These are phyloP conservation scores for Rosa rugosa DNA, from an alignment of 306 rosid genomes.

Conservation along the genomic window DNA sequence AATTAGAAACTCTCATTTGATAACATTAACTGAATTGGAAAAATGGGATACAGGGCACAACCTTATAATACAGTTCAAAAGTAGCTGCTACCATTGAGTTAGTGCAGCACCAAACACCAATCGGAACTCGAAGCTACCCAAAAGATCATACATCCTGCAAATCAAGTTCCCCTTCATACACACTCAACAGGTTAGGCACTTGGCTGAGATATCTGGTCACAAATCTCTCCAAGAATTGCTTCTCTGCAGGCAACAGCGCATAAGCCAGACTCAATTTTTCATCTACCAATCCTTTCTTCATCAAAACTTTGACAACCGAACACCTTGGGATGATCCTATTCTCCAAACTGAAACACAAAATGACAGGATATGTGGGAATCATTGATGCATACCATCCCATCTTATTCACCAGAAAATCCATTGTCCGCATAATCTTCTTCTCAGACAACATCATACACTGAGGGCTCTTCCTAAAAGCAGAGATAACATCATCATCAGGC, in stretches of 20 bases:
- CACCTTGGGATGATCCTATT: too few relatives aligned
- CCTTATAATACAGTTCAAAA: background rate
- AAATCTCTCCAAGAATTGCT: conserved; percentile 26
- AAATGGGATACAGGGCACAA: background rate
- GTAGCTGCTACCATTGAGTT: background rate
- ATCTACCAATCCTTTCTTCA: conserved; percentile 33
- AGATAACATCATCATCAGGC: too few relatives aligned
- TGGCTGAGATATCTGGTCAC: conserved; percentile 18
- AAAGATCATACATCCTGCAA: background rate
- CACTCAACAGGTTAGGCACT: conserved; percentile 12
- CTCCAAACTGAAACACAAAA: too few relatives aligned
- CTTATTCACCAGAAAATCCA: too few relatives aligned
- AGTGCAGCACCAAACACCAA: background rate
- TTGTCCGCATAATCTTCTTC: too few relatives aligned
- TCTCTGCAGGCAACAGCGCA: background rate
- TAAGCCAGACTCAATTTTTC: background rate
- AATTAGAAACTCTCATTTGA: background rate
- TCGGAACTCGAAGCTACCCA: background rate
- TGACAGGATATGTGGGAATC: too few relatives aligned
- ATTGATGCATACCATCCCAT: too few relatives aligned
- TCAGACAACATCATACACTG: too few relatives aligned
- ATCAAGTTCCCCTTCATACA: conserved; percentile 23
- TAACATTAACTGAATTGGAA: background rate
- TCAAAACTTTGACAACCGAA: too few relatives aligned
- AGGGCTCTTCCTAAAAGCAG: too few relatives aligned